Percentiles rank a stretch among this genome's conserved stretches.
Evolutionary conservation across 1,284 basidiomycete species (phyloP).

Genomic region (Schizophyllum amplum): DNA sequence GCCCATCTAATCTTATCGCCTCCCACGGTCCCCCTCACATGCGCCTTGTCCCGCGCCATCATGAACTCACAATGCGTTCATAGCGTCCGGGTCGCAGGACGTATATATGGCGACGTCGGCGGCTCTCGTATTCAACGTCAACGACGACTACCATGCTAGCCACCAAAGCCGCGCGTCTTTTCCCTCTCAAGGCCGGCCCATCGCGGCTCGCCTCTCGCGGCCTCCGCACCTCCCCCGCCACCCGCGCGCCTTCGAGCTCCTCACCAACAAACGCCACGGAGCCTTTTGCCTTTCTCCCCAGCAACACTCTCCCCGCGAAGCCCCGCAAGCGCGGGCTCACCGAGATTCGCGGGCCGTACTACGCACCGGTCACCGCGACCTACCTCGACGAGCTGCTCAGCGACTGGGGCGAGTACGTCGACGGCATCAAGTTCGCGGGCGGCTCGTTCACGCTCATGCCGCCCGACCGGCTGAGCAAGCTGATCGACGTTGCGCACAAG

Average conservation of each 20-base stretch:
- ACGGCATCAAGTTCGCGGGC: conserved; percentile 40
- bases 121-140: neutral
- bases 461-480: conserved; percentile 24
- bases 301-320: conserved; percentile 18
- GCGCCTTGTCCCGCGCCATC: neutral
- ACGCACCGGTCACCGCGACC: conserved; percentile 16
- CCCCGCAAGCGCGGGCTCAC: conserved; percentile 25
- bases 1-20: neutral
- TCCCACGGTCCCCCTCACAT: neutral
- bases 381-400: conserved; percentile 15
- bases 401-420: conserved; percentile 32
- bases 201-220: neutral
- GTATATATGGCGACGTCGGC: neutral
- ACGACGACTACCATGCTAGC: neutral
- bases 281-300: conserved; percentile 18
- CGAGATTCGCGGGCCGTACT: conserved; percentile 31
- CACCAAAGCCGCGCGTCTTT: neutral
- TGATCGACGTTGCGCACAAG: conserved; percentile 34
- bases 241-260: neutral
- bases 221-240: neutral
- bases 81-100: neutral
- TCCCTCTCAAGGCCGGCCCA: neutral
- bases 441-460: conserved; percentile 39
- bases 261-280: neutral
- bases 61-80: neutral